phyloP scores from a whole-genome alignment of 768 basidiomycete genomes.

The Rhodotorula paludigena region DNA sequence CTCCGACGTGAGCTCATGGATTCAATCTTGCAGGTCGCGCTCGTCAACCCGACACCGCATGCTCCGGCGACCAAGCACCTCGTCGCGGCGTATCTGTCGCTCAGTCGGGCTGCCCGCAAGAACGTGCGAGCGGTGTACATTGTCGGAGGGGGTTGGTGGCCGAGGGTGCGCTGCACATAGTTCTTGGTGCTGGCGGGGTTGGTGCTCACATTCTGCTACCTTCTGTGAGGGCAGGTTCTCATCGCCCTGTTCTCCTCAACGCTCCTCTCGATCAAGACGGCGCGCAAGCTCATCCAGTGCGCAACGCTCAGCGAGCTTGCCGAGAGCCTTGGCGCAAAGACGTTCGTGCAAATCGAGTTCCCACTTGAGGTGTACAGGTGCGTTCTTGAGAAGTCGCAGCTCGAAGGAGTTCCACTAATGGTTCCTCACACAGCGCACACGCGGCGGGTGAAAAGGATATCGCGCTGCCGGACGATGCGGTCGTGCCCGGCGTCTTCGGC shows the following conservation, averaged over 20 bases:
- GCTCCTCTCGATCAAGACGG: constrained; percentile 10
- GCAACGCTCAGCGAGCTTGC: neutral
- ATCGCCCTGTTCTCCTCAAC: constrained; percentile 25
- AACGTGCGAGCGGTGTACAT: constrained; percentile 13
- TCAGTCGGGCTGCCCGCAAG: constrained; percentile 11
- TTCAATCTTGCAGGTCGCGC: constrained; percentile 10
- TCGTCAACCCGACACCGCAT: constrained; percentile 18
- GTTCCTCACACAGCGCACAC: constrained; percentile 15
- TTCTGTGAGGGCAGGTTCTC: constrained; percentile 28
- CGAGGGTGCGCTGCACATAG: constrained; percentile 1
- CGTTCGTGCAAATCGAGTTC: constrained; percentile 26
- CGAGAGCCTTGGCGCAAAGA: neutral
- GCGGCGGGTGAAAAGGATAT: constrained; percentile 1
- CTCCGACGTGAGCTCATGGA: neutral
- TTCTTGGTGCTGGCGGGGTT: too few species aligned
- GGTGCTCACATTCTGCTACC: too few species aligned
- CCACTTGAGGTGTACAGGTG: constrained; percentile 31
- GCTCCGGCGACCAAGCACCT: constrained; percentile 10
- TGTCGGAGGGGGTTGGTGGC: constrained; percentile 35
- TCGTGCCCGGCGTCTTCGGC: neutral
- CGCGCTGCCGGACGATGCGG: neutral
- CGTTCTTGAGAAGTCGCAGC: neutral
- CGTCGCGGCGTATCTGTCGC: constrained; percentile 13
- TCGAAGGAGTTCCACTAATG: too few species aligned
- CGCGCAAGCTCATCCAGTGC: constrained; percentile 12